phyloP scores from a whole-genome alignment of 1,284 basidiomycete species.

The Xerocomus nothofagi region DNA sequence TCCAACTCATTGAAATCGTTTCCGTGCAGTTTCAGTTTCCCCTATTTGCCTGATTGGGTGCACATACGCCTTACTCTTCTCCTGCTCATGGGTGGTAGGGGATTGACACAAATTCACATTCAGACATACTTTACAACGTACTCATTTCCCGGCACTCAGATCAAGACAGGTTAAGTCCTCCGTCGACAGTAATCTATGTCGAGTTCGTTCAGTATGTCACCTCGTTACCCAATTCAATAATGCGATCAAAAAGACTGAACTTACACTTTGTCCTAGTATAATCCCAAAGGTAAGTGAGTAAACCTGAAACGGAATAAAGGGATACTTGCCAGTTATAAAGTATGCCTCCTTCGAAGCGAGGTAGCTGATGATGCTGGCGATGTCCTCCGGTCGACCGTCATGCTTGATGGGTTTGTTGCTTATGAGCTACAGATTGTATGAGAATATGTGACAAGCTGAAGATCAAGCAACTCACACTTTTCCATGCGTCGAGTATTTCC shows the following conservation, averaged over 20 bases:
- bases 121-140: no score
- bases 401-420: neutral
- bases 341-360: constrained; percentile 21
- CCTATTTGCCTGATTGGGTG: neutral
- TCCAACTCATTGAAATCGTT: neutral
- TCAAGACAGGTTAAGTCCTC: constrained; percentile 2
- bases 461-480: neutral
- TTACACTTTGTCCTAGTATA: neutral
- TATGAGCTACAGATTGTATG: neutral
- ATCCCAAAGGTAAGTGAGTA: neutral
- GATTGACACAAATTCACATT: no score
- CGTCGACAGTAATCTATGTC: constrained; percentile 9
- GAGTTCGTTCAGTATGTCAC: neutral
- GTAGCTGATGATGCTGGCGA: constrained; percentile 22
- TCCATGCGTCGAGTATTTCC: neutral
- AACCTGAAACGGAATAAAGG: no score
- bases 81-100: neutral
- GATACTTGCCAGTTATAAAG: constrained; percentile 1
- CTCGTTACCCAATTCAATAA: neutral
- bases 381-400: constrained; percentile 13
- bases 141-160: neutral
- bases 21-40: neutral
- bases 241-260: neutral
- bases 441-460: no score
- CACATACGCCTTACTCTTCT: neutral